Percentiles rank a stretch among this genome's conserved stretches.
Conservation (phyloP, 768 basidiomycete species). For the Grammothele lineata region DNA sequence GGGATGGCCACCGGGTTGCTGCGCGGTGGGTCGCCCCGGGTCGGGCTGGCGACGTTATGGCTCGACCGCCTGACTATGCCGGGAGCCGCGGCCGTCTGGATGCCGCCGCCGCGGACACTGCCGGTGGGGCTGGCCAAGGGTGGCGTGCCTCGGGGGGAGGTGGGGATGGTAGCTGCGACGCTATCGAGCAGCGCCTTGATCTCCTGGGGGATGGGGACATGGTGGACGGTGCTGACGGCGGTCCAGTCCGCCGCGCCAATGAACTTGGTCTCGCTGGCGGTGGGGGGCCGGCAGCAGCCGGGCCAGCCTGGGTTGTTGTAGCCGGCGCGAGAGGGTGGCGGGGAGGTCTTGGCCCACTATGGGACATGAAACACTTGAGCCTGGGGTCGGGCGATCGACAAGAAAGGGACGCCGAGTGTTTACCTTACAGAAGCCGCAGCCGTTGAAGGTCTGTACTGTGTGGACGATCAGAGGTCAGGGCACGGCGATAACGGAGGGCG, state of each 20-base stretch:
- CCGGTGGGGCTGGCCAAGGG: slow-evolving; percentile 12
- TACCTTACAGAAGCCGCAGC: slow-evolving; percentile 91
- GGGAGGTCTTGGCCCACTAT: slow-evolving; percentile 70
- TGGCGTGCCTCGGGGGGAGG: slow-evolving; percentile 30
- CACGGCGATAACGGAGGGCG: slow-evolving; percentile 15
- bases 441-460: slow-evolving; percentile 75
- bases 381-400: slow-evolving; percentile 1
- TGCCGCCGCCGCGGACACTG: slow-evolving; percentile 10
- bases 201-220: slow-evolving; percentile 67
- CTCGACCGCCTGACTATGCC: slow-evolving; percentile 21
- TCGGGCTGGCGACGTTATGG: slow-evolving; percentile 19
- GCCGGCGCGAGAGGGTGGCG: slow-evolving; percentile 48
- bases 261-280: slow-evolving; percentile 49
- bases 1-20: slow-evolving; percentile 28
- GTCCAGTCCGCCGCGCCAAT: slow-evolving; percentile 78
- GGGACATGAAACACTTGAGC: slow-evolving; percentile 21
- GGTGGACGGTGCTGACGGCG: slow-evolving; percentile 71
- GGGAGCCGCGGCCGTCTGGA: slow-evolving; percentile 17
- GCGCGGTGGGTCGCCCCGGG: slow-evolving; percentile 15
- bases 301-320: slow-evolving; percentile 80
- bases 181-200: slow-evolving; percentile 65
- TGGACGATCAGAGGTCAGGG: slow-evolving; percentile 15
- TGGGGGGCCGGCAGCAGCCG: slow-evolving; percentile 82
- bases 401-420: slow-evolving; percentile 20
- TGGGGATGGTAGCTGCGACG: slow-evolving; percentile 27